These are phyloP conservation scores for Chlorociboria aeruginascens DNA, from an alignment of 495 filamentous ascomycete genomes.

Conservation along the genomic window DNA sequence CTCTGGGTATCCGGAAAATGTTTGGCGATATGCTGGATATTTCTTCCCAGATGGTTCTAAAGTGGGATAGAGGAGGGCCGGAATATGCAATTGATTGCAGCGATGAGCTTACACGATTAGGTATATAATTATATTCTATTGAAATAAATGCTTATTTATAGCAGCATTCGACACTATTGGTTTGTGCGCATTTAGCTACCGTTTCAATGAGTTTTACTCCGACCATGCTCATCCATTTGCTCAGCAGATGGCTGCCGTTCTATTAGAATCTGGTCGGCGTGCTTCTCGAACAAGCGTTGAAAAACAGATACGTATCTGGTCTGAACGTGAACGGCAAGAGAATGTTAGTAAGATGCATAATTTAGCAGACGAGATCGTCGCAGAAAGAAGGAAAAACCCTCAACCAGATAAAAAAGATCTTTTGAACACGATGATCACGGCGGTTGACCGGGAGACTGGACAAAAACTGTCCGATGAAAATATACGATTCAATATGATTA, in stretches of 20 bases:
- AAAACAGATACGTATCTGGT: too few species aligned
- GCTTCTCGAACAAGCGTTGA: constrained; percentile 35
- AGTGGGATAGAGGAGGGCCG: constrained; percentile 59
- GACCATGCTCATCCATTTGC: constrained; percentile 47
- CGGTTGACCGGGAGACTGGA: constrained; percentile 55
- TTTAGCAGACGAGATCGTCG: constrained; percentile 35
- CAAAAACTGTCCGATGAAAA: constrained; percentile 44
- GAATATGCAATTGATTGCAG: constrained; percentile 42
- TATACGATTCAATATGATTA: constrained; percentile 63
- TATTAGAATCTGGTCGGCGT: constrained; percentile 42
- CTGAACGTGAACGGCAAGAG: too few species aligned
- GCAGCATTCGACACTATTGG: too few species aligned
- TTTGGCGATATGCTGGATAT: constrained; percentile 70
- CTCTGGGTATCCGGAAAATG: constrained; percentile 56
- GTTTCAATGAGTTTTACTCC: constrained; percentile 61
- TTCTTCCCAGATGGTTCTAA: constrained; percentile 54
- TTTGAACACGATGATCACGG: constrained; percentile 56
- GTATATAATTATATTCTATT: too few species aligned
- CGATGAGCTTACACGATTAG: constrained; percentile 57
- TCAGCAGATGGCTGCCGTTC: constrained; percentile 42
- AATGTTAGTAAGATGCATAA: too few species aligned
- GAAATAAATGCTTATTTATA: too few species aligned
- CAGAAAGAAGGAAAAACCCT: constrained; percentile 42
- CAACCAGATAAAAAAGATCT: constrained; percentile 50
- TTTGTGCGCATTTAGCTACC: constrained; percentile 46